Evolutionary conservation across 1,284 basidiomycete genomes (phyloP), one percentile per base, ranked within the genome.

Genomic region (Tetrapyrgos nigripes): DNA sequence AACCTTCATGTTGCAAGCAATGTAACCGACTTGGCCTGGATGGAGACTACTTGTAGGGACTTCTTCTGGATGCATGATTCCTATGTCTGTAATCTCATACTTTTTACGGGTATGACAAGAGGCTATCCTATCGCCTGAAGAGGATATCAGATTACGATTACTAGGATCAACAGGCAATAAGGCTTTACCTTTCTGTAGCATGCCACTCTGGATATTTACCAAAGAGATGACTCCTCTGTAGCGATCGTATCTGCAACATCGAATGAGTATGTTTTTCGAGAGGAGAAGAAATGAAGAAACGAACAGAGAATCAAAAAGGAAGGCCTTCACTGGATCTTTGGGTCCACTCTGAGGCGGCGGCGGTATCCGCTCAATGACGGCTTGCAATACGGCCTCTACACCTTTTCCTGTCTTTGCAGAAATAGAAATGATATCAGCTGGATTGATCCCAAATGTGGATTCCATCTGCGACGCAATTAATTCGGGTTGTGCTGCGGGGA

Each of bases 1-100:
- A 68, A 98, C 92, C 74, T 98, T 99, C 97, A 99, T 99, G 69
- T 95, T 98, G 74, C 96, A 98, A 1, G 94, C 84, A 57, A 92
- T 85, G 71, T 87, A 96, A 28, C 96, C 96, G 17, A 98, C 96
- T 78, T 98, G 96, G 3, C 96, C 96, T 50, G 93, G 88, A 51
- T 84, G 82, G 53, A 98, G 76, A 48, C 84, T 82, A 9, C 79
- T 79, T 0, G 89, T 91, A 8, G 88, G 81, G 19, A 88, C 79
- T 70, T 97, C 94, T 66, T 95, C 92, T 1, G 97, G 97, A 70
- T 97, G 83, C 84, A 98, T 91, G 60, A 99, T 86, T 14, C 97
- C 97, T 9, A 98, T 75, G 64, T 98, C 96, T 17, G 90, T 87
- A 23, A 99, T 86, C 61, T 98, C 96, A 73, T 98, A 99, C 67